Evolutionary conservation across 2,329 filamentous ascomycete species (phyloP).

Genomic region (Chalara sp.): DNA sequence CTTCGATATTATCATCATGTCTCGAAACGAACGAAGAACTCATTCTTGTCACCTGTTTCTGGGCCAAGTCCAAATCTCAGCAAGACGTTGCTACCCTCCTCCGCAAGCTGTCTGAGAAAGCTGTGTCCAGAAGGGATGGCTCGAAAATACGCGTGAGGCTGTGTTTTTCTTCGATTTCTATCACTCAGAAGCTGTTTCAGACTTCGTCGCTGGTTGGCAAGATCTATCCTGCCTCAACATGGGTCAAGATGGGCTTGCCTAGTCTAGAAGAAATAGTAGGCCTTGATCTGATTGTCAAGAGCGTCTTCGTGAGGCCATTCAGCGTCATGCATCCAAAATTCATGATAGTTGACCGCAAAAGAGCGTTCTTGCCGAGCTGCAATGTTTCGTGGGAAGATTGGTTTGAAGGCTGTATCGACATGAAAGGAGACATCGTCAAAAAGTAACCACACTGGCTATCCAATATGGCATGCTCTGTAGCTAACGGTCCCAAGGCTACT

Average conservation of each 20-base stretch:
- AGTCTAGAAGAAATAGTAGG: conserved; percentile 42
- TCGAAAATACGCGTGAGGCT: conserved; percentile 44
- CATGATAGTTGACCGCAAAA: conserved; percentile 61
- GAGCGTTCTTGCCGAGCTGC: conserved; percentile 68
- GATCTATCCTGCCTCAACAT: conserved; percentile 48
- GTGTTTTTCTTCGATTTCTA: conserved; percentile 67
- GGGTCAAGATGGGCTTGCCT: conserved; percentile 60
- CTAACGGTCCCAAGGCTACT: conserved; percentile 36
- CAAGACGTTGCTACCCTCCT: conserved; percentile 49
- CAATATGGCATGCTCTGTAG: background rate
- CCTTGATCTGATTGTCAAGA: conserved; percentile 66
- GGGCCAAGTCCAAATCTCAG: conserved; percentile 38
- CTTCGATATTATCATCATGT: conserved; percentile 54
- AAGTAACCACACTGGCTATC: conserved; percentile 19
- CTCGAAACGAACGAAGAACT: conserved; percentile 55
- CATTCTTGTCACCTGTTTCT: conserved; percentile 77
- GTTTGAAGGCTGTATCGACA: conserved; percentile 70
- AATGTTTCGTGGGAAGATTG: conserved; percentile 86
- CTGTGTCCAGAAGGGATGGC: conserved; percentile 24
- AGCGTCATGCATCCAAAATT: conserved; percentile 89
- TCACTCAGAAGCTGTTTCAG: conserved; percentile 71
- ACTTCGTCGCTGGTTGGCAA: conserved; percentile 56
- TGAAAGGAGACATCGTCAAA: conserved; percentile 54
- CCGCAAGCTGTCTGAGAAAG: conserved; percentile 47
- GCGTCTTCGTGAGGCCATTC: conserved; percentile 71